Conservation (phyloP, 148 eudicot genomes). For the Suaeda aralocaspica region DNA sequence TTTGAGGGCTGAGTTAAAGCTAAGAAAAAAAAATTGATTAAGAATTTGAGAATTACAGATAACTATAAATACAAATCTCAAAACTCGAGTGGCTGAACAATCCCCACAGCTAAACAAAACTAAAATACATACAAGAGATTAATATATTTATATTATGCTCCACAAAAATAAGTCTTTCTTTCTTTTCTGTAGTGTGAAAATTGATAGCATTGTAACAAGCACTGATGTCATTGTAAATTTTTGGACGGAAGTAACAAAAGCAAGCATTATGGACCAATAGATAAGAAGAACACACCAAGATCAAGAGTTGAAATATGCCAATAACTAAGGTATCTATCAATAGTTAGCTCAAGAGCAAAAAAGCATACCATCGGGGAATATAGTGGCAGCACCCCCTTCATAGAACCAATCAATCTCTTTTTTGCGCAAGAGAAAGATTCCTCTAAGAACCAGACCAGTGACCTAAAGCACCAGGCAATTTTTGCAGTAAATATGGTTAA, state of each 20-base stretch:
- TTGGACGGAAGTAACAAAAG: not conserved
- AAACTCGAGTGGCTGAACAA: too few species aligned
- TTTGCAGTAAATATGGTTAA: constrained; percentile 4
- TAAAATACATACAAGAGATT: too few species aligned
- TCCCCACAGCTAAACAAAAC: too few species aligned
- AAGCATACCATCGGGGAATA: constrained; percentile 82
- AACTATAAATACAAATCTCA: too few species aligned
- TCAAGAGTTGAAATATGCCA: not conserved
- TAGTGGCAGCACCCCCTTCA: constrained; percentile 98
- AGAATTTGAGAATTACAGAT: too few species aligned
- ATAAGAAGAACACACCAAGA: not conserved
- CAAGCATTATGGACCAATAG: not conserved
- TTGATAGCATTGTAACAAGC: not conserved
- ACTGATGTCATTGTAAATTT: not conserved
- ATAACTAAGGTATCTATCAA: too few species aligned
- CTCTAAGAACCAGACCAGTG: constrained; percentile 86
- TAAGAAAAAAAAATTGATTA: too few species aligned
- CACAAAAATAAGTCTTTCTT: too few species aligned
- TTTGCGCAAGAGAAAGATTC: constrained; percentile 92
- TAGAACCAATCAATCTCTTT: constrained; percentile 98
- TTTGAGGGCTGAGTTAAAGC: too few species aligned
- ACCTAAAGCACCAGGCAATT: constrained; percentile 44
- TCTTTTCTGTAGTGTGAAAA: too few species aligned
- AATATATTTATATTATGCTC: too few species aligned
- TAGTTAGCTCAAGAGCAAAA: constrained; percentile 2